Percentiles rank a stretch among this genome's conserved stretches.
Evolutionary conservation across 2,329 filamentous ascomycete species (phyloP).

Genomic region (Sclerotinia minor): DNA sequence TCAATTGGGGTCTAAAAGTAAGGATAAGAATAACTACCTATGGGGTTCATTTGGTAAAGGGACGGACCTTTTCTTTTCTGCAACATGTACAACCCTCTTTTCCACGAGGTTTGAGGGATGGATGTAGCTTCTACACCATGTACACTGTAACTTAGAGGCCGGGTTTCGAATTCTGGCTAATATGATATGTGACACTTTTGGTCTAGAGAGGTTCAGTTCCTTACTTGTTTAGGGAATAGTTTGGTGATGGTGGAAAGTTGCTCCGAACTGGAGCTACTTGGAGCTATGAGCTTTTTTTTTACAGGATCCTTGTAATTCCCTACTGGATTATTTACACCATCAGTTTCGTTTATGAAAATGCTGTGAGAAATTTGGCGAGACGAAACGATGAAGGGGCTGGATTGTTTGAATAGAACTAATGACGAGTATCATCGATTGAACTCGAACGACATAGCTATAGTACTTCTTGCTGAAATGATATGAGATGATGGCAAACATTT

Average conservation of each 20-base stretch:
- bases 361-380: constrained; percentile 2
- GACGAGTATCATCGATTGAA: background rate
- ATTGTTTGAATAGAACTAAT: background rate
- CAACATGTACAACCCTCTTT: constrained; percentile 8
- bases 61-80: constrained; percentile 19
- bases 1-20: constrained; percentile 11
- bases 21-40: background rate
- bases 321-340: background rate
- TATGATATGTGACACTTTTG: constrained; percentile 11
- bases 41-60: background rate
- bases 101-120: constrained; percentile 4
- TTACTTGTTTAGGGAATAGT: constrained; percentile 12
- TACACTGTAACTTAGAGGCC: background rate
- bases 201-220: constrained; percentile 4
- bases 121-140: constrained; percentile 14
- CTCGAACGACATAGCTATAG: background rate
- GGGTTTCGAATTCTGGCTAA: constrained; percentile 22
- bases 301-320: background rate
- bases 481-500: background rate
- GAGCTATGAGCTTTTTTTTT: constrained; percentile 4
- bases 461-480: background rate
- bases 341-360: constrained; percentile 5
- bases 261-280: background rate
- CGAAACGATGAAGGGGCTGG: constrained; percentile 13
- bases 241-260: background rate